phyloP scores from a whole-genome alignment of 306 rosid genomes.

The Rosa rugosa region DNA sequence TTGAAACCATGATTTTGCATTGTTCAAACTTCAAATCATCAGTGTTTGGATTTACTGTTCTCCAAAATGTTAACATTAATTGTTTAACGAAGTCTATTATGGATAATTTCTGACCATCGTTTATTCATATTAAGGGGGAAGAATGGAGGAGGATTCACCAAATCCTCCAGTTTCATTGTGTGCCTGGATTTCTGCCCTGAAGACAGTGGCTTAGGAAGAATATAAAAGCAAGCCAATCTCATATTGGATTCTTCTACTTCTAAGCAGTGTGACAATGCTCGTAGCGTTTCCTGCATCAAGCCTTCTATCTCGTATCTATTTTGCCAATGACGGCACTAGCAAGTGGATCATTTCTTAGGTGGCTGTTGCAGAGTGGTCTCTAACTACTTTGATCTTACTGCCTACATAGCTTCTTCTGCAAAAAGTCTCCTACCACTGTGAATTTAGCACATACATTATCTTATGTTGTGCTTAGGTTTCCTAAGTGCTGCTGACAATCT shows the following conservation, averaged over 20 bases:
- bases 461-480: too few species aligned
- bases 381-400: too few species aligned
- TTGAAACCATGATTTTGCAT: background rate
- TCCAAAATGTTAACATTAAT: background rate
- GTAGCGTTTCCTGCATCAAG: constrained; percentile 88
- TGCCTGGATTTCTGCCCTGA: constrained; percentile 40
- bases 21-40: background rate
- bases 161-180: constrained; percentile 37
- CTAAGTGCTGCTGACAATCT: too few species aligned
- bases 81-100: background rate
- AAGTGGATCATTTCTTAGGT: constrained; percentile 97
- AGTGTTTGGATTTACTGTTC: background rate
- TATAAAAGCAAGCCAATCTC: constrained; percentile 64
- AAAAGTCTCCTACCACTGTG: too few species aligned
- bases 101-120: constrained; percentile 1
- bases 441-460: too few species aligned
- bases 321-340: constrained; percentile 69
- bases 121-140: constrained; percentile 21
- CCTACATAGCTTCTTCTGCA: too few species aligned
- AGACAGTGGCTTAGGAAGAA: constrained; percentile 34
- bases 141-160: constrained; percentile 47
- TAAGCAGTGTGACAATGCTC: constrained; percentile 73
- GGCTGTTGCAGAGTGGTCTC: constrained; percentile 20
- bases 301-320: constrained; percentile 82
- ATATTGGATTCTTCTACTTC: constrained; percentile 71